These are phyloP conservation scores for Trichothecium roseum DNA, from an alignment of 2,329 filamentous ascomycete genomes.

Conservation along the genomic window DNA sequence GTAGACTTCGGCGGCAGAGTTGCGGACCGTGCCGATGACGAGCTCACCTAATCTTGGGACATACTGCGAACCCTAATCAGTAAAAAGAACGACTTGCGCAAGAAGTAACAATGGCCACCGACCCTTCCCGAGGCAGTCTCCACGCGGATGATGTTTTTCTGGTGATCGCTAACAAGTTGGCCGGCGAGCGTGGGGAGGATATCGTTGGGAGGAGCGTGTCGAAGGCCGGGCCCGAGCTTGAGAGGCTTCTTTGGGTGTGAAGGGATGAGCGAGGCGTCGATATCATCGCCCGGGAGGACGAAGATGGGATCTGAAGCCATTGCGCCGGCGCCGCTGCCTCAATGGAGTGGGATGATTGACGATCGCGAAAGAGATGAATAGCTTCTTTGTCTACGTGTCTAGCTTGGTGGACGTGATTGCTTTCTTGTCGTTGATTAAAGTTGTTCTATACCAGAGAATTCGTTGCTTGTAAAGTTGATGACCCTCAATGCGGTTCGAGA, in stretches of 20 bases:
- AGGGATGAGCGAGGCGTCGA: constrained; percentile 58
- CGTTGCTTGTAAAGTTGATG: background rate
- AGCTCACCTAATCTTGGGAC: constrained; percentile 71
- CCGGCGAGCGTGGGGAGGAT: constrained; percentile 60
- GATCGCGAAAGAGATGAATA: background rate
- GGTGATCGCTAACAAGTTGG: constrained; percentile 54
- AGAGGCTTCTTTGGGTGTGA: constrained; percentile 59
- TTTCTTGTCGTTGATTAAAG: background rate
- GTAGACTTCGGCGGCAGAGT: constrained; percentile 66
- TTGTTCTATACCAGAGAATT: background rate
- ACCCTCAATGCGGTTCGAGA: background rate
- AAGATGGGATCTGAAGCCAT: constrained; percentile 39
- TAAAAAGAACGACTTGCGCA: background rate
- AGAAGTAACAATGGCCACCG: constrained; percentile 15
- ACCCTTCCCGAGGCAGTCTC: constrained; percentile 63
- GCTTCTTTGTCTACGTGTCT: too few species aligned
- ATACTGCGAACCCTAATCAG: constrained; percentile 43
- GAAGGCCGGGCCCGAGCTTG: constrained; percentile 74
- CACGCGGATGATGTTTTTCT: constrained; percentile 71
- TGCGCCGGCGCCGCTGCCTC: constrained; percentile 1
- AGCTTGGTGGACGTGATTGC: background rate
- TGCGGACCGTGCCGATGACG: constrained; percentile 77
- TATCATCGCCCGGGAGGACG: constrained; percentile 72
- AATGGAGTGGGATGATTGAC: background rate
- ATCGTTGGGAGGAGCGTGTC: constrained; percentile 66